Base-by-base conservation (phyloP, 176 grass and related monocot species). In the Tillandsia leiboldiana region DNA sequence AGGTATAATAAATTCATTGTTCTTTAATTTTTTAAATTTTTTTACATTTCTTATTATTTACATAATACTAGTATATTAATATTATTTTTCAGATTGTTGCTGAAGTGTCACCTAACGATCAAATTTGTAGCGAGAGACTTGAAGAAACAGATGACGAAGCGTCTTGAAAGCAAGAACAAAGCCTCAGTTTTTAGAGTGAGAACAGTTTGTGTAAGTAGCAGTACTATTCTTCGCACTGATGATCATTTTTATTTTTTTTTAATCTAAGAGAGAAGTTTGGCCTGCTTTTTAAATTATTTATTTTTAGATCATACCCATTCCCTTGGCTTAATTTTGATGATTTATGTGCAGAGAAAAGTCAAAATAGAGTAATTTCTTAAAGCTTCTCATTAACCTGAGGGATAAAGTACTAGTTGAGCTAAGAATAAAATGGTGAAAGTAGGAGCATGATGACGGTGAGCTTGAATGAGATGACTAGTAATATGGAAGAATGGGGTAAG, bases 201-300 rank as follows among this genome's bases (percentile, higher is more conserved):
- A n/a, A n/a, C n/a, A n/a, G n/a, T n/a, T n/a, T n/a, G 77, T 72
- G 91, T 96, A 96, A 85, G 78, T 67, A 42, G 24, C 64, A 13
- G 47, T 67, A 67, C 0, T 63, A 67, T 53, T 50, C 33, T 42
- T 42, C 33, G 33, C 3, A 42, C 33, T 7, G 33, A 7, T 42
- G 7, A 42, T 51, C 5, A 51, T 51, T n/a, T n/a, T n/a, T n/a
- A n/a, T 56, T 79, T 26, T 77, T 52, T 57, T 75, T 5, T 77
- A 0, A 2, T 29, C 33, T 42, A 42, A 42, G 33, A 42, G 33
- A 42, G 33, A 42, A 6, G 33, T 42, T 42, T 42, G 33, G 4
- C 33, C 33, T 42, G 33, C 4, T 8, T 42, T 42, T 42, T 42
- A 6, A 42, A 42, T 57, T 57, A 57, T 57, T 12, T 57, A 57